Evolutionary conservation across 2,329 filamentous ascomycete species (phyloP).

Genomic region (Pseudogymnoascus sp.): DNA sequence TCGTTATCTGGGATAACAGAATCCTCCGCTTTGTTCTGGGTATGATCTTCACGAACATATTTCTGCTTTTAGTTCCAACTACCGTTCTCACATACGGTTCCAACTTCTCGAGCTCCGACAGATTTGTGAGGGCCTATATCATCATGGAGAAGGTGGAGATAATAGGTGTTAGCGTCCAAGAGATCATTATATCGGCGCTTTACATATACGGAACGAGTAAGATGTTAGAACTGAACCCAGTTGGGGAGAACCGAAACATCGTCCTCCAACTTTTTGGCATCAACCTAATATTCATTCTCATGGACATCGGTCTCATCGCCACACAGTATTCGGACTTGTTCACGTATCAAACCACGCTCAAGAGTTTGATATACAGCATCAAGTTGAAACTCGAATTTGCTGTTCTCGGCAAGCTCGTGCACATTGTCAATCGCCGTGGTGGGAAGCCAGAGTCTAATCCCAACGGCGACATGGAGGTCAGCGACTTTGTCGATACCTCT

Average conservation of each 20-base stretch:
- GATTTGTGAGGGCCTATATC: conserved; percentile 31
- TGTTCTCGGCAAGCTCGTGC: conserved; percentile 29
- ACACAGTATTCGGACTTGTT: conserved; percentile 32
- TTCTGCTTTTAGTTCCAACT: conserved; percentile 43
- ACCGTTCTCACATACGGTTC: conserved; percentile 41
- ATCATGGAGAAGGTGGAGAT: conserved; percentile 39
- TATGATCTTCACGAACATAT: conserved; percentile 45
- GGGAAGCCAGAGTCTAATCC: background rate
- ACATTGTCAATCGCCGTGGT: background rate
- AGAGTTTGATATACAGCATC: conserved; percentile 34
- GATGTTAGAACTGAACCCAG: conserved; percentile 7
- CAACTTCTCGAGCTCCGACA: background rate
- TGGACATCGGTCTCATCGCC: conserved; percentile 36
- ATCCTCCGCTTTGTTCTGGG: conserved; percentile 39
- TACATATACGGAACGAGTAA: conserved; percentile 44
- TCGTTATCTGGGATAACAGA: conserved; percentile 41
- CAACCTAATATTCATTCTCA: conserved; percentile 39
- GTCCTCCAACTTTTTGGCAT: conserved; percentile 39
- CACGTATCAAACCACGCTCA: conserved; percentile 32
- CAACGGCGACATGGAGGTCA: background rate
- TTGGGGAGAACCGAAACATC: conserved; percentile 23
- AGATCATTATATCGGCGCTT: conserved; percentile 38
- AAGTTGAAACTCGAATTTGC: conserved; percentile 44
- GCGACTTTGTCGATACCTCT: background rate
- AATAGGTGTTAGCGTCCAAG: conserved; percentile 39